A percentile compares a stretch with the other conserved stretches of the same genome.
Evolutionary conservation across 1,284 basidiomycete species (phyloP).

Genomic region (Sanghuangporus baumii): DNA sequence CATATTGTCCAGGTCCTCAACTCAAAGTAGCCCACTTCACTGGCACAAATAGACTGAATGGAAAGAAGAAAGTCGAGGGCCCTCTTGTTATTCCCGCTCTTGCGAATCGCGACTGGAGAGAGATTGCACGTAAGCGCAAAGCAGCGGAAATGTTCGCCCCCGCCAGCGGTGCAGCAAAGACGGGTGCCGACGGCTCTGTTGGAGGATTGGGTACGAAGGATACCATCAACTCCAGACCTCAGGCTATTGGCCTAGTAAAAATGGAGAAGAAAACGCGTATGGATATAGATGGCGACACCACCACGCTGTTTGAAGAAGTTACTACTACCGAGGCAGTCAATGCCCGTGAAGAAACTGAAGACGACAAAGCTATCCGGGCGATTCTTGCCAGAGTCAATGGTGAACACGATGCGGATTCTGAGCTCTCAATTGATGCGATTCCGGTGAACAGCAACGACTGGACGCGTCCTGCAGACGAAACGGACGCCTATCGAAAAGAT

Average conservation of each 20-base stretch:
- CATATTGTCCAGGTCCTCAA: slow-evolving; percentile 37
- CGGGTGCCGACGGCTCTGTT: slow-evolving; percentile 71
- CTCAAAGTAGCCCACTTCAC: slow-evolving; percentile 50
- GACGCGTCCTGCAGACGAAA: slow-evolving; percentile 50
- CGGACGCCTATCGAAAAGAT: slow-evolving; percentile 78
- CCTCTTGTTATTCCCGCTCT: slow-evolving; percentile 81
- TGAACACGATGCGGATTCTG: slow-evolving; percentile 32
- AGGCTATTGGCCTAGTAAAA: slow-evolving; percentile 54
- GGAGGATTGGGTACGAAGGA: slow-evolving; percentile 73
- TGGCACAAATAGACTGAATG: slow-evolving; percentile 32
- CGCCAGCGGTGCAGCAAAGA: slow-evolving; percentile 51
- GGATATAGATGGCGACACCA: slow-evolving; percentile 8
- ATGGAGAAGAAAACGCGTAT: slow-evolving; percentile 31
- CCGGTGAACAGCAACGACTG: slow-evolving; percentile 34
- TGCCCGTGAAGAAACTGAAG: slow-evolving; percentile 49
- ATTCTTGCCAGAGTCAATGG: slow-evolving; percentile 52
- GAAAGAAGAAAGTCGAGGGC: slow-evolving; percentile 44
- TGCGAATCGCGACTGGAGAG: slow-evolving; percentile 86
- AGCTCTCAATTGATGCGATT: slow-evolving; percentile 44
- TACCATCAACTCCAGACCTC: slow-evolving; percentile 63
- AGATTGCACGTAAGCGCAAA: slow-evolving; percentile 56
- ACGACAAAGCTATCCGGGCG: slow-evolving; percentile 68
- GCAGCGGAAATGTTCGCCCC: slow-evolving; percentile 55
- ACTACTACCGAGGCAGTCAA: slow-evolving; percentile 23
- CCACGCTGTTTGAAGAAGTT: slow-evolving; percentile 7